A percentile compares a stretch with the other conserved stretches of the same genome.
These are phyloP conservation scores for Raffaelea albimanens DNA, from an alignment of 2,329 filamentous ascomycete genomes.

Conservation along the genomic window DNA sequence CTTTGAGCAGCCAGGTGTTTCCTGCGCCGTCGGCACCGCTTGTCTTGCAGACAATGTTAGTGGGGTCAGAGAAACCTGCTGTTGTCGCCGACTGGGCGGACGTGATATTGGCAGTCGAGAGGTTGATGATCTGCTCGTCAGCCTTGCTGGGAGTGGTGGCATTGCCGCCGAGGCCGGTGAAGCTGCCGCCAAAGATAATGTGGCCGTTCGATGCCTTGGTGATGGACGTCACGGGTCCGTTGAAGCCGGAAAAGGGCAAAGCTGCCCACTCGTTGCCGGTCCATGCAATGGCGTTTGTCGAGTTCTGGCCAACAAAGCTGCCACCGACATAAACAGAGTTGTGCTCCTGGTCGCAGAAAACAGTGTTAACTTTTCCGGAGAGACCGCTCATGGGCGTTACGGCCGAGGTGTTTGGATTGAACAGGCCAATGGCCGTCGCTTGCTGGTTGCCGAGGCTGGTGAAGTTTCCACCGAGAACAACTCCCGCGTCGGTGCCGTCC, in stretches of 20 bases:
- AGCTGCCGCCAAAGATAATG: conserved; percentile 85
- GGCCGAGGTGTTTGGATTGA: conserved; percentile 61
- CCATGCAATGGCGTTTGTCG: conserved; percentile 87
- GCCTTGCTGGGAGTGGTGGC: conserved; percentile 56
- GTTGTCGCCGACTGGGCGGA: conserved; percentile 52
- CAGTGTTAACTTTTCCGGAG: conserved; percentile 68
- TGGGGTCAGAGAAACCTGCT: conserved; percentile 63
- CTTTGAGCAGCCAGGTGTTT: conserved; percentile 74
- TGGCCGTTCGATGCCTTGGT: conserved; percentile 69
- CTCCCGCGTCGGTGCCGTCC: conserved; percentile 58
- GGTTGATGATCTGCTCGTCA: conserved; percentile 73
- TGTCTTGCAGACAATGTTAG: conserved; percentile 74
- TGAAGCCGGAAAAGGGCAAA: conserved; percentile 87
- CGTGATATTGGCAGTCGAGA: conserved; percentile 67
- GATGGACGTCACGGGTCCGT: conserved; percentile 83
- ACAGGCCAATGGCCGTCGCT: conserved; percentile 71
- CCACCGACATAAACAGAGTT: conserved; percentile 88
- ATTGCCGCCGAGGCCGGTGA: conserved; percentile 82
- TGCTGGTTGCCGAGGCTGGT: conserved; percentile 73
- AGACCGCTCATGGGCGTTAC: conserved; percentile 73
- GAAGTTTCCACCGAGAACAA: conserved; percentile 91
- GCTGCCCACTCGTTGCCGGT: conserved; percentile 61
- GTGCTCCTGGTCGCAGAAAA: conserved; percentile 71
- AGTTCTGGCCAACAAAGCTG: conserved; percentile 67
- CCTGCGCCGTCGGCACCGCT: conserved; percentile 56